Evolutionary conservation across 2,329 filamentous ascomycete genomes (phyloP), one percentile per base, ranked within the genome.

Genomic region (Cadophora sp.): DNA sequence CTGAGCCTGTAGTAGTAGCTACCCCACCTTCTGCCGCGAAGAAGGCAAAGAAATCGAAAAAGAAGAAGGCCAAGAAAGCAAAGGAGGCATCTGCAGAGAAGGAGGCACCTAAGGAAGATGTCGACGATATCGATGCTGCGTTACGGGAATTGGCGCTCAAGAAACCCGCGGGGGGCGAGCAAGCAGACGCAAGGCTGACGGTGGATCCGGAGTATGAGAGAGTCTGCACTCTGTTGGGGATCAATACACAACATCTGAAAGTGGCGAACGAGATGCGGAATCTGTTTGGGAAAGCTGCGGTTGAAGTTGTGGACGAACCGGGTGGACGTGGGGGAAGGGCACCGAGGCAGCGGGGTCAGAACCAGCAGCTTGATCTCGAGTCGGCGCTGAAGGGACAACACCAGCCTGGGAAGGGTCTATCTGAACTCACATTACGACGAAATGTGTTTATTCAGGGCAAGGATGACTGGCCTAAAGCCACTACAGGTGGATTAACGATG

Each of bases 261-360:
- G 92, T 92, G 8, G 84, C 90, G 43, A 97, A 97, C 75, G 96
- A 99, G 81, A 97, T 99, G 93, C 90, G 88, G 66, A 87, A 85
- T 70, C 80, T 93, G 0, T 93, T 92, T 76, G 90, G 90, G 4
- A 70, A 85, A 85, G 69, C 87, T 30, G 88, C 88, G 24, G 74
- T 90, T 13, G 87, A 90, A 72, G 82, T 80, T 36, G 77, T 80
- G 50, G 82, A 86, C 61, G 85, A 88, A 51, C 83, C 84, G 22
- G 74, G 71, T 27, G 73, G 71, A 20, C 79, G 85, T 56, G 79
- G 81, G 41, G 78, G 78, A 55, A 77, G 74, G 45, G 77, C 72
- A 47, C 66, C 76, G 55, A 75, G 81, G 20, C 80, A 81, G 36
- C 80, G 84, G 65, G 80, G 82, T 13, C 66, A 67, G 58, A 72